These are phyloP conservation scores for Phaseolus coccineus DNA, from an alignment of 331 rosid genomes.

Conservation along the genomic window DNA sequence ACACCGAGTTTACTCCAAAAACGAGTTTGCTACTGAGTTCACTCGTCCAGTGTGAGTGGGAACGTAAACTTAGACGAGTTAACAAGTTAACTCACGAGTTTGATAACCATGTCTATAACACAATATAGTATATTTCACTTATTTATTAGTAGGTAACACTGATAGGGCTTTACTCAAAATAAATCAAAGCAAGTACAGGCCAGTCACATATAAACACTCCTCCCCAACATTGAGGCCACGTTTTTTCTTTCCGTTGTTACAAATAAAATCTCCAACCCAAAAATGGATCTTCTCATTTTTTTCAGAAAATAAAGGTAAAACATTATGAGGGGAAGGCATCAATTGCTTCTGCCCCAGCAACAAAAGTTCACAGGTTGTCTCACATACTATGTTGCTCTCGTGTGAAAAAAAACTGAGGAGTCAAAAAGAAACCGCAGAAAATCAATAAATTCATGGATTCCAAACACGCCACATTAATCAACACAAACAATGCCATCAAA, in stretches of 20 bases:
- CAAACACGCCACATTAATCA: background rate
- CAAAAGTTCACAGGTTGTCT: background rate
- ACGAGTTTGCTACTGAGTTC: too few species aligned
- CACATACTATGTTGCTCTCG: background rate
- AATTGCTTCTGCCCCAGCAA: background rate
- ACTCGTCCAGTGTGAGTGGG: too few species aligned
- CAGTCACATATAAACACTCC: background rate
- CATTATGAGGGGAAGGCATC: background rate
- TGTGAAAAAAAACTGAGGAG: background rate
- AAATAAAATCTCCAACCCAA: background rate
- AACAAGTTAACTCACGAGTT: too few species aligned
- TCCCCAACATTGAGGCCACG: background rate
- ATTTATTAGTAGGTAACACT: background rate
- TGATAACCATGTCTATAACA: background rate
- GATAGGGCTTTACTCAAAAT: constrained; percentile 5
- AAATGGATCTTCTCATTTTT: background rate
- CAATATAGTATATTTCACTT: constrained; percentile 9
- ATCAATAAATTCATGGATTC: constrained; percentile 2
- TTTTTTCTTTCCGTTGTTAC: background rate
- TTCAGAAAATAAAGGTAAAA: background rate
- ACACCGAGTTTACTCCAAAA: too few species aligned
- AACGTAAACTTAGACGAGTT: too few species aligned
- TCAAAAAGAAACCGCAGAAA: constrained; percentile 20
- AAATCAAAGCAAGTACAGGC: background rate
- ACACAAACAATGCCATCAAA: background rate